These are phyloP conservation scores for Prunus armeniaca DNA, from an alignment of 306 rosid species.

Conservation along the genomic window DNA sequence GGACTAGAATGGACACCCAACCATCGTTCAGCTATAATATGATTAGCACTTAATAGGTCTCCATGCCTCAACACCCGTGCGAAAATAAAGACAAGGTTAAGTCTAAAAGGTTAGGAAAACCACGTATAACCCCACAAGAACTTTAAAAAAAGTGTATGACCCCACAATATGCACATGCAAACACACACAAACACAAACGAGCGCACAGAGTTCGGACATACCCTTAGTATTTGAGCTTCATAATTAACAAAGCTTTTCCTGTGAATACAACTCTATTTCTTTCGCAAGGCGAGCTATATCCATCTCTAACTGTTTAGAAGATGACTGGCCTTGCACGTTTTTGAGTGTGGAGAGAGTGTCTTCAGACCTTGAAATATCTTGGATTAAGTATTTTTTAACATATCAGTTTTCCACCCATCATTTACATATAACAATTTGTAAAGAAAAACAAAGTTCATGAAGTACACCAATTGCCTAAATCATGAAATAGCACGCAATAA, in stretches of 20 bases:
- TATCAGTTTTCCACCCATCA: conserved; percentile 12
- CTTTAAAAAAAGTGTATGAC: background rate
- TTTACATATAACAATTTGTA: conserved; percentile 8
- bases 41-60: too few species aligned
- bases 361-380: conserved; percentile 90
- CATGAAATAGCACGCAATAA: conserved; percentile 1
- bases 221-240: conserved; percentile 96
- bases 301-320: conserved; percentile 52
- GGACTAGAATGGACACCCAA: background rate
- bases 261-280: conserved; percentile 76
- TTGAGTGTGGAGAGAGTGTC: conserved; percentile 80
- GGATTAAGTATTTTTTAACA: conserved; percentile 22
- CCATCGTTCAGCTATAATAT: background rate
- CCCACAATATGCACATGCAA: background rate
- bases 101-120: background rate
- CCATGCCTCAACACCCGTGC: background rate
- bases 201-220: conserved; percentile 22
- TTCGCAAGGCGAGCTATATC: conserved; percentile 87
- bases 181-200: background rate
- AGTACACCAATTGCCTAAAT: conserved; percentile 15
- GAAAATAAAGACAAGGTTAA: background rate
- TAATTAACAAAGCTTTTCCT: conserved; percentile 68
- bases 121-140: background rate
- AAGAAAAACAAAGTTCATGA: conserved; percentile 3
- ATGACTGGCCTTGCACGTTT: conserved; percentile 63